These are phyloP conservation scores for Zymoseptoria ardabiliae DNA, from an alignment of 2,329 filamentous ascomycete species.

Conservation along the genomic window DNA sequence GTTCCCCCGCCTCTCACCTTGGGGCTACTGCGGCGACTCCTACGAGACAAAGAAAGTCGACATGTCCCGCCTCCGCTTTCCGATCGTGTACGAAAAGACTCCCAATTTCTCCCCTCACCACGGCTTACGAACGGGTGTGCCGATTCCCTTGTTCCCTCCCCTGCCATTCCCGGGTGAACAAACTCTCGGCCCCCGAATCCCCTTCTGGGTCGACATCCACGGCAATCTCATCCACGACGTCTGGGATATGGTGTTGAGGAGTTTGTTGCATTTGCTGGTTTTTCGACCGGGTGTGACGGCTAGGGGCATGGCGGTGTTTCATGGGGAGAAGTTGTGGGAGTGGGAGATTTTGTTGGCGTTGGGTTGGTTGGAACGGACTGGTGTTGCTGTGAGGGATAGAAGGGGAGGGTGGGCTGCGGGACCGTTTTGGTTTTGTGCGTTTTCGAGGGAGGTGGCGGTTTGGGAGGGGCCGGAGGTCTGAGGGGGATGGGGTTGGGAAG, in stretches of 20 bases:
- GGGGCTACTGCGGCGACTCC: slow-evolving; percentile 63
- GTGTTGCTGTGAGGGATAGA: slow-evolving; percentile 40
- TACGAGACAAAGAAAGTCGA: slow-evolving; percentile 65
- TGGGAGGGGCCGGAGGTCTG: slow-evolving; percentile 16
- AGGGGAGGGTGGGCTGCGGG: slow-evolving; percentile 38
- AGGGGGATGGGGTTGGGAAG: neutral
- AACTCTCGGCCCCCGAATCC: slow-evolving; percentile 38
- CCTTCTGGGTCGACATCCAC: slow-evolving; percentile 67
- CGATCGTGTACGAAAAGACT: slow-evolving; percentile 54
- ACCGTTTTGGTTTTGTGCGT: slow-evolving; percentile 63
- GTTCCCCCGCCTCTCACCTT: slow-evolving; percentile 43
- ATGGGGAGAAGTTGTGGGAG: slow-evolving; percentile 53
- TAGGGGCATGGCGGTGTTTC: slow-evolving; percentile 46
- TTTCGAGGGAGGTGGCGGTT: slow-evolving; percentile 20
- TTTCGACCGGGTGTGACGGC: slow-evolving; percentile 53
- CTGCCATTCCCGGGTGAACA: slow-evolving; percentile 3
- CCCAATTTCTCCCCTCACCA: slow-evolving; percentile 51
- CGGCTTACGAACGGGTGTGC: slow-evolving; percentile 39
- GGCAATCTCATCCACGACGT: slow-evolving; percentile 50
- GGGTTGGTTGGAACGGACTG: slow-evolving; percentile 51
- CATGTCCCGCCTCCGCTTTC: slow-evolving; percentile 58
- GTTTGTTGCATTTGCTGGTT: slow-evolving; percentile 56
- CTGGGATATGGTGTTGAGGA: slow-evolving; percentile 58
- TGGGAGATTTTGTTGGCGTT: slow-evolving; percentile 56
- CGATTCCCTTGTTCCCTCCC: slow-evolving; percentile 15